Evolutionary conservation across 1,284 basidiomycete genomes (phyloP), one percentile per base, ranked within the genome.

Genomic region (Sporisorium exsertum): DNA sequence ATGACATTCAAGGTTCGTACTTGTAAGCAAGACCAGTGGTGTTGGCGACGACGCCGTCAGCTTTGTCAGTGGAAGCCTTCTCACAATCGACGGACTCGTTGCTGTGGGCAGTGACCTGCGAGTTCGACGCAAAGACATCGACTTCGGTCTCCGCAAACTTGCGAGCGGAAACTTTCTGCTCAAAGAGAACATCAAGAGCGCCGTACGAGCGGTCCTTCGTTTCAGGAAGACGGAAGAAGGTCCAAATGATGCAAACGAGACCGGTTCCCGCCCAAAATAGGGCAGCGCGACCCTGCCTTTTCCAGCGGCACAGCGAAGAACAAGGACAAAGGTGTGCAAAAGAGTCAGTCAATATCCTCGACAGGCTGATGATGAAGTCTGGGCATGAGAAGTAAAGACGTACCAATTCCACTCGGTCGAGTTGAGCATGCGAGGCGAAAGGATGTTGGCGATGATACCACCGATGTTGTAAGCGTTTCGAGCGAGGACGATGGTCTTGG

Each of bases 401-500:
- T n/a, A n/a, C 85, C 86, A 86, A 63, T 87, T 86, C 86, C 88
- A 88, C 7, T 81, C 84, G 0, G 65, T 73, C 0, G 86, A 82
- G 66, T 80, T 85, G 40, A 88, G 80, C 87, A 87, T 87, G 50
- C 87, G 80, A 2, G 88, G 88, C n/a, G 84, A 85, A 61, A 87
- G 81, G 65, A 87, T 84, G 73, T 87, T 88, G 76, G 87, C 86
- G 47, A 84, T 75, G 63, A 80, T 64, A 26, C 77, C 66, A 16
- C 67, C 73, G 26, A 78, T 42, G 71, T 87, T 87, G 85, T 88
- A 88, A 5, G 84, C 72, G 63, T 86, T 86, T 53, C 89, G 86
- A 33, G 87, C 87, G 26, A 90, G 85, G 0, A 87, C 89, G 69
- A 89, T 86, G 2, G 88, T 88, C 85, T 89, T 89, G 75, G 87